Percentiles rank a stretch among this genome's conserved stretches.
Conservation (phyloP, 2,329 filamentous ascomycete species). For the Calonectria fujianensis region DNA sequence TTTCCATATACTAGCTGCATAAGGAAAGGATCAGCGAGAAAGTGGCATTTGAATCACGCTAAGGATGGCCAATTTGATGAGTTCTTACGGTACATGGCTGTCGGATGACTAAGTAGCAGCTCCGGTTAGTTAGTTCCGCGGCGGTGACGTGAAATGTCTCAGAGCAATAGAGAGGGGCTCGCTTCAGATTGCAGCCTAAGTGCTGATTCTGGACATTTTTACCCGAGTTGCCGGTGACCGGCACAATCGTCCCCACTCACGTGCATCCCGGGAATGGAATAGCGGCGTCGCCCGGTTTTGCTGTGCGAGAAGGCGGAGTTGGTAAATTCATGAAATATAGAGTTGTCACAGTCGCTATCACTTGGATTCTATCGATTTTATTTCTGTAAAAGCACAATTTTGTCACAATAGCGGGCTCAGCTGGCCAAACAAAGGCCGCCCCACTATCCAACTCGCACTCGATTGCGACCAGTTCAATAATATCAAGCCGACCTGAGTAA, state of each 20-base stretch:
- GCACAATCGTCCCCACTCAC: not conserved
- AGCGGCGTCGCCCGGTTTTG: not conserved
- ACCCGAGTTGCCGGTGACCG: conserved; percentile 15
- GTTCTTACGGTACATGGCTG: no score
- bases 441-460: not conserved
- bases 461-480: no score
- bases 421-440: not conserved
- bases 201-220: not conserved
- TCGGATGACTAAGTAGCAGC: not conserved
- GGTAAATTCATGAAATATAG: not conserved
- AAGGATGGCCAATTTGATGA: no score
- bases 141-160: not conserved
- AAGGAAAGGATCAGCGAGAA: no score
- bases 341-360: not conserved
- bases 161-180: not conserved
- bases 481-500: not conserved
- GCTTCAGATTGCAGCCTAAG: not conserved
- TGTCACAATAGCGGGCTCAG: not conserved
- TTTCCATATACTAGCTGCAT: no score
- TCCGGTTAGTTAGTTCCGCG: not conserved
- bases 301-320: not conserved
- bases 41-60: no score
- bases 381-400: not conserved
- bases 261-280: not conserved
- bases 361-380: not conserved